phyloP scores from a whole-genome alignment of 305 asterid species.

The Striga hermonthica region DNA sequence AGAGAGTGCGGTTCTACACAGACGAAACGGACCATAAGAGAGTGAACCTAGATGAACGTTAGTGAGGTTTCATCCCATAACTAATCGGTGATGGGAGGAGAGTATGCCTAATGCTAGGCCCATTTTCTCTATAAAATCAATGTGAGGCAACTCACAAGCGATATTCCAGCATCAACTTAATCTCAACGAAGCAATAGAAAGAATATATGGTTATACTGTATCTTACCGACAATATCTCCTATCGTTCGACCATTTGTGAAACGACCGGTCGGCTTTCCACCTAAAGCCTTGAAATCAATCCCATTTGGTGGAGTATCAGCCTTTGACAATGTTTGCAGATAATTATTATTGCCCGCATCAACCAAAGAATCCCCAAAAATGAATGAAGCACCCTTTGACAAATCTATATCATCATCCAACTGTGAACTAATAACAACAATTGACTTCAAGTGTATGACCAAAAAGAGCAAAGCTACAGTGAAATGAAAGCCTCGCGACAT shows the following conservation, averaged over 20 bases:
- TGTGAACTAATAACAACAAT: conserved; percentile 28
- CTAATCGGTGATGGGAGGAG: too few relatives aligned
- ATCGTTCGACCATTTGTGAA: conserved; percentile 86
- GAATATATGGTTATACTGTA: too few relatives aligned
- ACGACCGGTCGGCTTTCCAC: conserved; percentile 84
- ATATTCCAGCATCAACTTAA: too few relatives aligned
- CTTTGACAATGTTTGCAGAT: conserved; percentile 62
- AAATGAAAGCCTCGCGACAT: neutral
- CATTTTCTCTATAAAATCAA: too few relatives aligned
- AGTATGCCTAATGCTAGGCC: too few relatives aligned
- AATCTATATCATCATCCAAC: conserved; percentile 30
- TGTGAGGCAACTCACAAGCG: too few relatives aligned
- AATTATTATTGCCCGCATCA: conserved; percentile 92
- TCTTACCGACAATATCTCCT: conserved; percentile 77
- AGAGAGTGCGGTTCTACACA: too few relatives aligned
- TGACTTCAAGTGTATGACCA: conserved; percentile 9
- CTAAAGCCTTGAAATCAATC: conserved; percentile 72
- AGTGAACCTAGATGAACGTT: too few relatives aligned
- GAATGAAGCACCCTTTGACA: conserved; percentile 49
- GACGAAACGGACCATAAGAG: too few relatives aligned
- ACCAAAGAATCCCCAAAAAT: conserved; percentile 92
- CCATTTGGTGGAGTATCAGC: conserved; percentile 77
- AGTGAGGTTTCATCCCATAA: too few relatives aligned
- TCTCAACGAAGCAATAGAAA: too few relatives aligned
- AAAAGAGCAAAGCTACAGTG: conserved; percentile 2